Conservation (phyloP, 345 rosid genomes). For the Nasturtium officinale region DNA sequence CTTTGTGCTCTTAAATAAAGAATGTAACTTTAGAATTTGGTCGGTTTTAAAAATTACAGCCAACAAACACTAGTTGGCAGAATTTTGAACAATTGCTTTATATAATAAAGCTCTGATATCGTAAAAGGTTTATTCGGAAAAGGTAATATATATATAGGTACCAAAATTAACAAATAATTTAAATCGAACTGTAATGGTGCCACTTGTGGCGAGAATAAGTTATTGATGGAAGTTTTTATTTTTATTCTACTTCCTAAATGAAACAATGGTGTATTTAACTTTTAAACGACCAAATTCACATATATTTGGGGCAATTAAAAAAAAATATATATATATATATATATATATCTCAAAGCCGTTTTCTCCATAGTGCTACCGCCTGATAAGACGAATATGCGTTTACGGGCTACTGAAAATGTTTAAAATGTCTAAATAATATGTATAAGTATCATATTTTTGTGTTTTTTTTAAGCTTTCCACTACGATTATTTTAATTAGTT, state of each 20-base stretch:
- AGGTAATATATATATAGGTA: background rate
- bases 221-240: constrained; percentile 7
- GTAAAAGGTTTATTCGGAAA: background rate
- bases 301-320: background rate
- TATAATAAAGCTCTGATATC: background rate
- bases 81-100: background rate
- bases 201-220: too few relatives aligned
- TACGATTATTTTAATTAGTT: background rate
- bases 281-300: background rate
- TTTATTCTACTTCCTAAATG: background rate
- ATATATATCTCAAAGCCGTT: too few relatives aligned
- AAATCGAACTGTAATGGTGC: background rate
- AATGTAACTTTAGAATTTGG: background rate
- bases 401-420: constrained; percentile 4
- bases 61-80: background rate
- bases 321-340: too few relatives aligned
- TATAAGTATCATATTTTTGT: constrained; percentile 18
- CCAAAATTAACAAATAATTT: background rate
- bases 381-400: constrained; percentile 33
- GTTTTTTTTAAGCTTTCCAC: constrained; percentile 3
- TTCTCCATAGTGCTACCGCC: constrained; percentile 13
- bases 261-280: background rate
- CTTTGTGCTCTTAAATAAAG: background rate
- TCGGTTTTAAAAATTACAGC: background rate
- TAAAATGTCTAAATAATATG: constrained; percentile 21